Conservation (phyloP, 441 rosid species). For the Euphorbia celastroides region DNA sequence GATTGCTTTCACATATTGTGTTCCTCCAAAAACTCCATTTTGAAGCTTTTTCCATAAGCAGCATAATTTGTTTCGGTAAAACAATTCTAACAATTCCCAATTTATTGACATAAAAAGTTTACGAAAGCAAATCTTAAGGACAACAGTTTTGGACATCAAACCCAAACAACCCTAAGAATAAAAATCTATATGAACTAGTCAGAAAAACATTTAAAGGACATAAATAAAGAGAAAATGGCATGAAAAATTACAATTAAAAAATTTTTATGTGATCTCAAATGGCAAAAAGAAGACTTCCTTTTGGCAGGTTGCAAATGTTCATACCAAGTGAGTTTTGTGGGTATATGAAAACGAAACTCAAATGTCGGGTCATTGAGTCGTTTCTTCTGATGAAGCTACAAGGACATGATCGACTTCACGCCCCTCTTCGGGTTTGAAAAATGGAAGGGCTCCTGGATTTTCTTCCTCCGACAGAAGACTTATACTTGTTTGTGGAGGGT, state of each 20-base stretch:
- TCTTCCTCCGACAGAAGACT: conserved; percentile 61
- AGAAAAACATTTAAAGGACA: background rate
- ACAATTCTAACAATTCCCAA: no score
- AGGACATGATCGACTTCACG: conserved; percentile 31
- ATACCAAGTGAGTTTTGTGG: background rate
- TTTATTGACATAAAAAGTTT: no score
- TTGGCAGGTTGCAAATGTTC: background rate
- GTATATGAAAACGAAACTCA: background rate
- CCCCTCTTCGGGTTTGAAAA: conserved; percentile 25
- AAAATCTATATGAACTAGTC: background rate
- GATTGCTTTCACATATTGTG: no score
- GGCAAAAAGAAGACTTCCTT: background rate
- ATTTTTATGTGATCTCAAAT: background rate
- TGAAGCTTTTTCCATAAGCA: no score
- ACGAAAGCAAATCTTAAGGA: no score
- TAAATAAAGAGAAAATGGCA: background rate
- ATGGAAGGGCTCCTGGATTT: conserved; percentile 65
- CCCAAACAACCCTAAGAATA: no score
- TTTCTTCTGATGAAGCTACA: conserved; percentile 29
- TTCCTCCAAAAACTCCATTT: no score
- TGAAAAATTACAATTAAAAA: background rate
- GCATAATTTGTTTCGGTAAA: no score
- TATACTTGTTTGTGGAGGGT: conserved; percentile 69
- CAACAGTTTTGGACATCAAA: no score
- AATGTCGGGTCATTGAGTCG: conserved; percentile 9